Base-by-base conservation (phyloP, 163 green algal species). In the Scenedesmus sp. region DNA sequence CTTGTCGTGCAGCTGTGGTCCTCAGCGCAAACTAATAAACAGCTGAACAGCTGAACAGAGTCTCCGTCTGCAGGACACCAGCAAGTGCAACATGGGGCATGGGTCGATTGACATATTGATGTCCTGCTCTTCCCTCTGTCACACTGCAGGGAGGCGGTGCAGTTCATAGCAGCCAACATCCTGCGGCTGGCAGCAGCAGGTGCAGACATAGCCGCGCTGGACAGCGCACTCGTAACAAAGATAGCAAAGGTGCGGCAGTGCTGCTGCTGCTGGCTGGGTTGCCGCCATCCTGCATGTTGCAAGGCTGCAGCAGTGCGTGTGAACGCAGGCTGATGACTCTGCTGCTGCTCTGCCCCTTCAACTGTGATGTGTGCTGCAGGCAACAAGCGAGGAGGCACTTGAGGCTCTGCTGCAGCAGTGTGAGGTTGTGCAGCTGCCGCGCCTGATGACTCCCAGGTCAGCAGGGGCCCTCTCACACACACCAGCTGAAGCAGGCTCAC, bases 351-450 rank as follows among this genome's bases (percentile, higher is more conserved):
- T 46, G 34, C 34, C 34, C 0, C 18, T 26, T 0, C 16, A 16
- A 4, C 2, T 76, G 15, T 46, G 66, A 0, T 34, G 66, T 5
- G 12, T 84, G 54, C 81, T 74, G 34, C 46, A 84, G 66, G 76
- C 77, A 62, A 84, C 83, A 1, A 92, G 73, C 16, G 93, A 91
- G 18, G 87, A 91, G 8, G 46, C 55, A 5, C 23, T 91, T 2
- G 87, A 91, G 66, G 74, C 10, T 2, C 46, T 79, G 57, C 13
- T 34, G 74, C 87, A 86, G 81, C 54, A 57, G 20, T 54, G 54
- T 6, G 16, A 79, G 59, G 20, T 0, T 0, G 13, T 54, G 84
- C 84, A 79, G 46, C 84, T 59, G 60, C 59, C 12, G 0, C 54
- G 64, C 18, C 74, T 60, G 23, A 2, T 9, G 16, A 20, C 66